These are phyloP conservation scores for Solanum hybrid DNA, from an alignment of 305 asterid species.

Conservation along the genomic window DNA sequence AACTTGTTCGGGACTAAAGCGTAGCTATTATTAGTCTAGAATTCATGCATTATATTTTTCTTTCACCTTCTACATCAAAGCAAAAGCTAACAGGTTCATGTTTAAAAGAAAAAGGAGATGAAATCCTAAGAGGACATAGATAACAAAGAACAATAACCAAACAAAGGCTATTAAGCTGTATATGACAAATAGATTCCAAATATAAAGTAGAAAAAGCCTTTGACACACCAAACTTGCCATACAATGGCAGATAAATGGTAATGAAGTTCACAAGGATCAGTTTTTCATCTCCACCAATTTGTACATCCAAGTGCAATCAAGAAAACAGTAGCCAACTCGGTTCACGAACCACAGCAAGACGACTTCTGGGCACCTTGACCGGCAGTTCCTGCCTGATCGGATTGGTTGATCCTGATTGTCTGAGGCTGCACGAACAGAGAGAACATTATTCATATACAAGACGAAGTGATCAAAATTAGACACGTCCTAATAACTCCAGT, in stretches of 20 bases:
- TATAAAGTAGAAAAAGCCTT: neutral
- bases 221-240: slow-evolving; percentile 1
- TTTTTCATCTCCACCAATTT: neutral
- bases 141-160: neutral
- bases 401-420: slow-evolving; percentile 26
- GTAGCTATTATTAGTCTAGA: neutral
- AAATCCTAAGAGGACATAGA: neutral
- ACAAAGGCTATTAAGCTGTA: neutral
- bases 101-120: neutral
- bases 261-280: neutral
- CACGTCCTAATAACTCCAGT: neutral
- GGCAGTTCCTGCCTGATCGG: slow-evolving; percentile 15
- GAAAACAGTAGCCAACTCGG: neutral
- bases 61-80: neutral
- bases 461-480: neutral
- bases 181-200: neutral
- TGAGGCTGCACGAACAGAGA: slow-evolving; percentile 22
- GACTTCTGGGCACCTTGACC: slow-evolving; percentile 27
- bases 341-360: slow-evolving; percentile 30
- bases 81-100: neutral
- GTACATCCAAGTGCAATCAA: neutral
- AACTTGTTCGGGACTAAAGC: neutral
- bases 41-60: neutral
- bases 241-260: neutral
- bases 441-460: neutral